Percentiles rank a stretch among this genome's conserved stretches.
These are phyloP conservation scores for Candida ulmi DNA, from an alignment of 805 yeast genomes.

Conservation along the genomic window DNA sequence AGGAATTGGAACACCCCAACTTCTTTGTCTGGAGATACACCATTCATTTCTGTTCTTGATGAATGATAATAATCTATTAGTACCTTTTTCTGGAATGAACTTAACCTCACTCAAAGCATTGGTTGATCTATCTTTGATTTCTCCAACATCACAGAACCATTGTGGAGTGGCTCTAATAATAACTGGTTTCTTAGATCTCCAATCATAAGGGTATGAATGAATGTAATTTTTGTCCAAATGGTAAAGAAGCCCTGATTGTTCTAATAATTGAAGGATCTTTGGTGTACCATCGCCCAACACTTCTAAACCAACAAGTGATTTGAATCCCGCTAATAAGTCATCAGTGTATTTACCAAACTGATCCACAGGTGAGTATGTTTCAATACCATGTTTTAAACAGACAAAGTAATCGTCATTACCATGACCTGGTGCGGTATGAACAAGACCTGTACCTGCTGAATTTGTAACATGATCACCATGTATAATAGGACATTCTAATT, in stretches of 20 bases:
- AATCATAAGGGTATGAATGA: conserved; percentile 94
- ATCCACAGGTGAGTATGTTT: conserved; percentile 74
- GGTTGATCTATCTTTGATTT: conserved; percentile 59
- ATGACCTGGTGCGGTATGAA: conserved; percentile 97
- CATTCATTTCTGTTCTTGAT: conserved; percentile 80
- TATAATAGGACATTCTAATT: conserved; percentile 49
- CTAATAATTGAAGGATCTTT: conserved; percentile 38
- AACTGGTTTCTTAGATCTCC: conserved; percentile 96
- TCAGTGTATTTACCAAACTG: conserved; percentile 59
- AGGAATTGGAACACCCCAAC: conserved; percentile 98
- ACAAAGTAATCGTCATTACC: conserved; percentile 88
- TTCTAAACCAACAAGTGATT: conserved; percentile 44
- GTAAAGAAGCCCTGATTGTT: conserved; percentile 39
- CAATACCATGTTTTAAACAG: conserved; percentile 52
- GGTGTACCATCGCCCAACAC: conserved; percentile 59
- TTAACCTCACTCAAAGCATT: conserved; percentile 54
- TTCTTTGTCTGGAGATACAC: conserved; percentile 95
- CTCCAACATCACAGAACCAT: conserved; percentile 87
- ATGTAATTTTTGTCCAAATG: conserved; percentile 43
- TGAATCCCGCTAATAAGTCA: conserved; percentile 44
- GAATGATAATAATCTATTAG: conserved; percentile 65
- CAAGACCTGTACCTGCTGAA: conserved; percentile 88
- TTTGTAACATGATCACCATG: conserved; percentile 80
- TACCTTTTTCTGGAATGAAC: conserved; percentile 73
- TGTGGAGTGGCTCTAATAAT: conserved; percentile 93